Conservation (phyloP, 73 alveolate genomes). For the Tetrahymena malaccensis region DNA sequence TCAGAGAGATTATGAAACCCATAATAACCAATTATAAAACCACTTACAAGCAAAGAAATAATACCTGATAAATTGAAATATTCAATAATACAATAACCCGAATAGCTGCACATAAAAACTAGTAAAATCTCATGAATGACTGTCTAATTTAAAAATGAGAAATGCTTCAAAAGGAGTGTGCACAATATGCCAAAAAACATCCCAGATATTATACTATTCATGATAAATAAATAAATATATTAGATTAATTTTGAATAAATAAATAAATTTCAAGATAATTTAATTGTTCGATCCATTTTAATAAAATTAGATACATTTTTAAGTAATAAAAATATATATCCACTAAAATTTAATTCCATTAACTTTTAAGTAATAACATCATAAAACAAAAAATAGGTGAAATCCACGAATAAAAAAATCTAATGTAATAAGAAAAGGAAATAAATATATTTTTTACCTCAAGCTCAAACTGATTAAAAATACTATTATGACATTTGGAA, state of each 20-base stretch:
- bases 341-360: no score
- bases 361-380: no score
- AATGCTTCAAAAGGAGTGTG: constrained; percentile 49
- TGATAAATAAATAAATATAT: no score
- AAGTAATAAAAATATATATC: no score
- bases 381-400: no score
- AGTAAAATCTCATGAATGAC: constrained; percentile 66
- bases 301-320: no score
- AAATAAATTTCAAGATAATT: background rate
- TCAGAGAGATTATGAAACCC: constrained; percentile 72
- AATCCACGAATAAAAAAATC: no score
- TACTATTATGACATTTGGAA: background rate
- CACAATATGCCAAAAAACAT: constrained; percentile 53
- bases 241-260: background rate
- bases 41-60: constrained; percentile 63
- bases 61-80: constrained; percentile 63
- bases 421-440: no score
- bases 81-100: constrained; percentile 62
- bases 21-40: constrained; percentile 71
- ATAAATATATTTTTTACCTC: background rate
- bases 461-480: background rate
- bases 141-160: constrained; percentile 50
- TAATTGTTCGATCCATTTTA: no score
- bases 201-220: constrained; percentile 42
- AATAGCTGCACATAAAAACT: constrained; percentile 68